These are phyloP conservation scores for Fusarium scirpi DNA, from an alignment of 2,329 filamentous ascomycete species.

Conservation along the genomic window DNA sequence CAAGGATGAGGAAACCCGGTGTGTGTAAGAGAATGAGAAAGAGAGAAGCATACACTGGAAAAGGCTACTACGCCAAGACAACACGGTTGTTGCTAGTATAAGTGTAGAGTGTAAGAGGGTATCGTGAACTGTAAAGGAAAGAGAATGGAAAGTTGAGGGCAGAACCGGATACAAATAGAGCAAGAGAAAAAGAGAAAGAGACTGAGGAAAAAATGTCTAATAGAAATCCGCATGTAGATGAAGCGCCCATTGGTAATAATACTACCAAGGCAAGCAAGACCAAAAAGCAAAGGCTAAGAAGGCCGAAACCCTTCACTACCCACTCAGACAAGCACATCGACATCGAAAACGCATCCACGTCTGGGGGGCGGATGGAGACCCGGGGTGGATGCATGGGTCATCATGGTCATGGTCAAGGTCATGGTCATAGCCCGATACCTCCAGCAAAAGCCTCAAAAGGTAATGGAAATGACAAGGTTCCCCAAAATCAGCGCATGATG, in stretches of 20 bases:
- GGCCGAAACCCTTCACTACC: conserved; percentile 24
- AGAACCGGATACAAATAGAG: conserved; percentile 30
- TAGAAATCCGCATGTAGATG: conserved; percentile 27
- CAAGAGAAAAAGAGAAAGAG: background rate
- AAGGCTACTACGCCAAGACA: conserved; percentile 12
- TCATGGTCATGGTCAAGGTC: background rate
- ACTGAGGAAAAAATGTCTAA: conserved; percentile 18
- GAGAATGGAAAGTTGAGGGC: conserved; percentile 3
- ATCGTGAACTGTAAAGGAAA: conserved; percentile 15
- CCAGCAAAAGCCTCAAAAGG: background rate
- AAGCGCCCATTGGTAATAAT: conserved; percentile 6
- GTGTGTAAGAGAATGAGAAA: conserved; percentile 26
- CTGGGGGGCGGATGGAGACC: conserved; percentile 44
- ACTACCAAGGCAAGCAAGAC: conserved; percentile 11
- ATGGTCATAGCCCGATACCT: background rate
- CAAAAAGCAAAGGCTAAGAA: conserved; percentile 10
- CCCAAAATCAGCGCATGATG: conserved; percentile 43
- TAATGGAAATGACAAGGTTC: conserved; percentile 8
- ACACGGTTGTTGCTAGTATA: conserved; percentile 15
- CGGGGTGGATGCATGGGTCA: conserved; percentile 36
- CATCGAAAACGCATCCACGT: conserved; percentile 42
- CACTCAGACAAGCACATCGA: conserved; percentile 32
- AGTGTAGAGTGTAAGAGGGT: conserved; percentile 23
- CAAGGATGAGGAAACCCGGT: conserved; percentile 33
- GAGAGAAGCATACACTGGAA: conserved; percentile 23